These are phyloP conservation scores for Chlamydomonas incerta DNA, from an alignment of 139 green algal species.

Conservation along the genomic window DNA sequence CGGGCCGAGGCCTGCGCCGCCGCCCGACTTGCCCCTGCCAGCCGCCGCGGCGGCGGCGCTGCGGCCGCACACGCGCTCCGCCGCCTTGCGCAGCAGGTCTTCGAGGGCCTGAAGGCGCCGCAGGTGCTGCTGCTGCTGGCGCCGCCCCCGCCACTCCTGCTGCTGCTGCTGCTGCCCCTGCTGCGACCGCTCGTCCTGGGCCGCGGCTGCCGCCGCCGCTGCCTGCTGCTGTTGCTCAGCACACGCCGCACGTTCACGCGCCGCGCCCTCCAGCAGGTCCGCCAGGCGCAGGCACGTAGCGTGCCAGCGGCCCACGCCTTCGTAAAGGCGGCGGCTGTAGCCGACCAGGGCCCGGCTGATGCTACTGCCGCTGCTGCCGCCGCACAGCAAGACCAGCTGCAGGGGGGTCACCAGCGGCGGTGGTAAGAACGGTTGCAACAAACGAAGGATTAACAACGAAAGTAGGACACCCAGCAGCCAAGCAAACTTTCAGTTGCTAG, in stretches of 20 bases:
- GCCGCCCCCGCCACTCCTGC: no score
- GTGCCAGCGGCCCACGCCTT: background rate
- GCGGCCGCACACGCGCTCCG: background rate
- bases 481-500: no score
- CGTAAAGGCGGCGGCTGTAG: background rate
- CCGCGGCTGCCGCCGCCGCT: no score
- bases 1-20: no score
- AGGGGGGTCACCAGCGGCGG: no score
- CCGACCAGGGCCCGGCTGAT: background rate
- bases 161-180: background rate
- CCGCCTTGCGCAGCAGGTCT: background rate
- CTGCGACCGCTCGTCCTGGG: background rate
- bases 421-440: no score
- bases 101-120: background rate
- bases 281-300: background rate
- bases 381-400: background rate
- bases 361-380: background rate
- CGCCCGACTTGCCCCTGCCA: no score
- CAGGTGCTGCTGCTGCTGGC: no score
- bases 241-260: background rate
- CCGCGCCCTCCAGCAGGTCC: background rate
- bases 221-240: background rate
- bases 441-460: no score
- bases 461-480: fast-evolving
- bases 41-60: background rate